Base-by-base conservation (phyloP, 225 moss, liverwort and hornwort species). In the Straminergon stramineum region DNA sequence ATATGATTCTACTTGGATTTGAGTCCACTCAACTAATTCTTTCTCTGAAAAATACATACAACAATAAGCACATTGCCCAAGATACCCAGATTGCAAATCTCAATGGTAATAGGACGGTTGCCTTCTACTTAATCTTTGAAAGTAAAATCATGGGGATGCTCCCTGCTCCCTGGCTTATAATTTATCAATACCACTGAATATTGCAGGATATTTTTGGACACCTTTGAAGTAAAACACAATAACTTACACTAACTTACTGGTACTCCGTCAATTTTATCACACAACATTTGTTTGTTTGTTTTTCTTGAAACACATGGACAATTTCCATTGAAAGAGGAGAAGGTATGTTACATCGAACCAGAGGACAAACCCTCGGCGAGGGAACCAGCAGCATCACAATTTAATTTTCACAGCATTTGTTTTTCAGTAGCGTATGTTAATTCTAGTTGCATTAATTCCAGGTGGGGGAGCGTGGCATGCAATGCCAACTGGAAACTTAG, bases 41-140 rank as follows among this genome's bases (percentile, higher is more conserved):
- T 48, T 75, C 3, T 24, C 0, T 39, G 1, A 4, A 32, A 70
- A 39, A 23, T 17, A 31, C 1, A 45, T 0, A 6, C 26, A 75
- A 45, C 6, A 28, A 30, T 10, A 31, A 31, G 7, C 15, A 45
- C 4, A 30, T 48, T 48, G 18, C 30, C 48, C 11, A 75, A 48
- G 75, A 7, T 31, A 17, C 4, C 1, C 10, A 17, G 0, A 48
- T 48, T 48, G 48, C 28, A 45, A 48, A 74, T 67, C 1, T 35
- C 0, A 1, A 20, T 35, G 20, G 20, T 37, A 37, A 37, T 64
- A 34, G 66, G 3, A 0, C 34, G 0, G 66, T 34, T 6, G 2
- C 12, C 1, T 68, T 68, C 23, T 9, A 13, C 4, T 23, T 13
- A 69, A 7, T 4, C 4, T n/a, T 69, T 13, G n/a, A n/a, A 37